Percentiles rank a stretch among this genome's conserved stretches.
Evolutionary conservation across 768 basidiomycete genomes (phyloP).

Genomic region (Panus rudis): DNA sequence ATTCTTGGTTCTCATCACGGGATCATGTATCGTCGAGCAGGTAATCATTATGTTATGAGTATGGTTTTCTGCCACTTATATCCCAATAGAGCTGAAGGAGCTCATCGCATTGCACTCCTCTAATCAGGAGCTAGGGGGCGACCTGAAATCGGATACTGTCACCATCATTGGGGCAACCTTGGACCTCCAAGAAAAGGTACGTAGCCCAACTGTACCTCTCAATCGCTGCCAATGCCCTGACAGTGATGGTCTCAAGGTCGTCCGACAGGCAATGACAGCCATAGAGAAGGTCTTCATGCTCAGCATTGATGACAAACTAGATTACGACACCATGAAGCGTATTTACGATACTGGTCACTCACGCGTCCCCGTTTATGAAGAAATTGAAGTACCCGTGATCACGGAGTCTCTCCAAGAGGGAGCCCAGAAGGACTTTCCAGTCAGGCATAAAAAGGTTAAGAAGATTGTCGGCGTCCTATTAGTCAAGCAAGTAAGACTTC

Average conservation of each 20-base stretch:
- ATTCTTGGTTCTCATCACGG: conserved; percentile 75
- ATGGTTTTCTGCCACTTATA: not conserved
- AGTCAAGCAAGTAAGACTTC: conserved; percentile 53
- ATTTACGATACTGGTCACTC: conserved; percentile 79
- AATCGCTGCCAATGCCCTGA: not conserved
- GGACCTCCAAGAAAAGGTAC: conserved; percentile 59
- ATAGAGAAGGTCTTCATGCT: conserved; percentile 76
- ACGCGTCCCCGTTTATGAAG: conserved; percentile 77
- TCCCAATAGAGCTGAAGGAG: conserved; percentile 56
- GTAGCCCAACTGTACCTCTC: conserved; percentile 18
- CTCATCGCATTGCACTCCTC: conserved; percentile 78
- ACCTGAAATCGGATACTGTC: conserved; percentile 75
- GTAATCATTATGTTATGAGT: not conserved
- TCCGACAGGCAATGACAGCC: conserved; percentile 74
- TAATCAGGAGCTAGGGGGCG: conserved; percentile 65
- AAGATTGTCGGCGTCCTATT: conserved; percentile 78
- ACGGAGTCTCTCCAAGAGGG: conserved; percentile 9
- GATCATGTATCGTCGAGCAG: conserved; percentile 75
- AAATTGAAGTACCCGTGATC: conserved; percentile 51
- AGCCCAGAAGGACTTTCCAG: conserved; percentile 28
- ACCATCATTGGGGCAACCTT: conserved; percentile 82
- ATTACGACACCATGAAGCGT: conserved; percentile 65
- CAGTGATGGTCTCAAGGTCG: conserved; percentile 36
- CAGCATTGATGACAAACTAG: conserved; percentile 69
- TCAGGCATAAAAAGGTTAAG: conserved; percentile 40